Base-by-base conservation (phyloP, 352 stramenopile genomes). In the Globisporangium takayamanum region DNA sequence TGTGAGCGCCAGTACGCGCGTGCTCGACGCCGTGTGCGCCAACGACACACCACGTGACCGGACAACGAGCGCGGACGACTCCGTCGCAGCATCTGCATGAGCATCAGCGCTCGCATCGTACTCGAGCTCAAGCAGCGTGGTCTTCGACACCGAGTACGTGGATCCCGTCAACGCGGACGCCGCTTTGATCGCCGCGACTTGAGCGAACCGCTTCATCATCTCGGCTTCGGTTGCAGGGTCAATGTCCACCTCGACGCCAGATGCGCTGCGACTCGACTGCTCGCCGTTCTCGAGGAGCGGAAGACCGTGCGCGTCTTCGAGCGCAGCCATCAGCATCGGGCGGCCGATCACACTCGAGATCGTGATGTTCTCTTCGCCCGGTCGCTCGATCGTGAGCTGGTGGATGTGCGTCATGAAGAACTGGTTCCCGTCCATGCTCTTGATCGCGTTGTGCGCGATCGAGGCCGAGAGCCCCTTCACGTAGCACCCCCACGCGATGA, bases 401-500 rank as follows among this genome's bases (percentile, higher is more conserved):
- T 90, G 80, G 6, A 87, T 59, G 60, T 89, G 79, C 10, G 76
- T 76, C 7, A 77, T 74, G 51, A 88, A 80, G 42, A 87, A 88
- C 42, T 88, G 74, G 33, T 64, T 84, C 16, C 67, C 67, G 45
- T 87, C 75, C 62, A 88, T 83, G 46, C 64, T 77, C 48, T 83
- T 80, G 26, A 89, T 78, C 36, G 76, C 76, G n/a, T 62, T 78
- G 26, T 86, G 74, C 4, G 79, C 75, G 33, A 89, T 69, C 7
- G 81, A 89, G 37, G 79, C 70, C 26, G 81, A 88, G 12, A 89
- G 54, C 12, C 81, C 81, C 46, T 84, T 87, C 18, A 88, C 76
- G 58, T 92, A 92, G 55, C 77, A 92, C 0, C 79, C 77, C 77
- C 79, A 89, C 12, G 81, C 79, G 49, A 92, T 72, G 20, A 92